Conservation (phyloP, 306 rosid genomes). For the Glycine latifolia region DNA sequence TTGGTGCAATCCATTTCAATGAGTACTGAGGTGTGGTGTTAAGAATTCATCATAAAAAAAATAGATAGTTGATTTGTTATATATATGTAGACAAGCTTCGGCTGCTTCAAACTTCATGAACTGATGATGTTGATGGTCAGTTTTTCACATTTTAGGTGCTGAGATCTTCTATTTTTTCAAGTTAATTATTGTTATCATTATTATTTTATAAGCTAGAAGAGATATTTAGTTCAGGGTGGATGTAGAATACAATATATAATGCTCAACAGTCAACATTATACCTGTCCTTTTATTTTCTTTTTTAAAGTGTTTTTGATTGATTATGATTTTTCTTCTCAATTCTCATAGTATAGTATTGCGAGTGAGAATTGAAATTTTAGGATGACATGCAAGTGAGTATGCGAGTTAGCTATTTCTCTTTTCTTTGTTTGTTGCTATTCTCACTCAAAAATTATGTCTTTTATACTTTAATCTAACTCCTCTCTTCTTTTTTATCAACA, state of each 20-base stretch:
- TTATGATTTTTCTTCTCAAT: too few relatives aligned
- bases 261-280: slow-evolving; percentile 7
- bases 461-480: too few relatives aligned
- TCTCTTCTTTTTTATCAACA: too few relatives aligned
- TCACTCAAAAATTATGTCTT: too few relatives aligned
- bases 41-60: slow-evolving; percentile 12
- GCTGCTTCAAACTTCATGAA: slow-evolving; percentile 17
- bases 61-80: slow-evolving; percentile 32
- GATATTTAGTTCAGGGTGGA: slow-evolving; percentile 39
- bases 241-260: slow-evolving; percentile 32
- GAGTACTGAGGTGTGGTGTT: slow-evolving; percentile 64
- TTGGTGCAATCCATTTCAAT: slow-evolving; percentile 96
- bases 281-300: not conserved
- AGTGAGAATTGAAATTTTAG: too few relatives aligned
- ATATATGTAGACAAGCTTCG: slow-evolving; percentile 35
- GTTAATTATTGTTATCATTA: not conserved
- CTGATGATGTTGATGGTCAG: slow-evolving; percentile 6
- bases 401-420: too few relatives aligned
- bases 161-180: not conserved
- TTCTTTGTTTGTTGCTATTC: too few relatives aligned
- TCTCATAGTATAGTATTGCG: too few relatives aligned
- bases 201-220: slow-evolving; percentile 22
- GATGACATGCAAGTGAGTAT: too few relatives aligned
- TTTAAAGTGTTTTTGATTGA: too few relatives aligned
- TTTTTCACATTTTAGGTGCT: slow-evolving; percentile 17